phyloP scores from a whole-genome alignment of 1,139 yeast species.

The Trichomonascaceae sp. region DNA sequence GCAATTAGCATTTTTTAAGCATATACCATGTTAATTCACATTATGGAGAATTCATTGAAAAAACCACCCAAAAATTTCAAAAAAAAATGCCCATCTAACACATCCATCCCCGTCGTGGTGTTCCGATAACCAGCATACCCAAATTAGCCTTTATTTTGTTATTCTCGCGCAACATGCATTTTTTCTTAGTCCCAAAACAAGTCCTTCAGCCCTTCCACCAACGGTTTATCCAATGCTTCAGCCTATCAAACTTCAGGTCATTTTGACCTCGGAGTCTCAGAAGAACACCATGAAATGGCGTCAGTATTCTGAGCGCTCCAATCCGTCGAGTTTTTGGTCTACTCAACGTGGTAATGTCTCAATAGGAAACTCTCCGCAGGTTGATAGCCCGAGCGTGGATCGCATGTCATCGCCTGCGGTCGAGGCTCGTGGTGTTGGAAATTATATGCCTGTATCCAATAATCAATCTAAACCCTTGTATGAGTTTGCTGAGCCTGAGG shows the following conservation, averaged over 20 bases:
- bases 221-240: neutral
- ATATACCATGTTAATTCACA: neutral
- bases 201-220: neutral
- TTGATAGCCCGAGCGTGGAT: neutral
- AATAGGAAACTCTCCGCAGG: neutral
- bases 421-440: neutral
- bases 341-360: neutral
- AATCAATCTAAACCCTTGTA: neutral
- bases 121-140: neutral
- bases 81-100: too few relatives aligned
- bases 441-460: neutral
- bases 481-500: conserved; percentile 2
- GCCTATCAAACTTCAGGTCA: conserved; percentile 6
- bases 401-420: neutral
- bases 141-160: neutral
- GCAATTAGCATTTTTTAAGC: neutral
- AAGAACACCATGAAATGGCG: conserved; percentile 7
- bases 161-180: neutral
- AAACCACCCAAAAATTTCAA: neutral
- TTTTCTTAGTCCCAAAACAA: neutral
- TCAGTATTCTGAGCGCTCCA: conserved; percentile 1
- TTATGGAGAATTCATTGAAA: neutral
- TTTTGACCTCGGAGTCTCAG: conserved; percentile 7
- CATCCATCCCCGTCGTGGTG: neutral
- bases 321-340: neutral